Evolutionary conservation across 345 rosid species (phyloP).

Genomic region (Brassica carinata): DNA sequence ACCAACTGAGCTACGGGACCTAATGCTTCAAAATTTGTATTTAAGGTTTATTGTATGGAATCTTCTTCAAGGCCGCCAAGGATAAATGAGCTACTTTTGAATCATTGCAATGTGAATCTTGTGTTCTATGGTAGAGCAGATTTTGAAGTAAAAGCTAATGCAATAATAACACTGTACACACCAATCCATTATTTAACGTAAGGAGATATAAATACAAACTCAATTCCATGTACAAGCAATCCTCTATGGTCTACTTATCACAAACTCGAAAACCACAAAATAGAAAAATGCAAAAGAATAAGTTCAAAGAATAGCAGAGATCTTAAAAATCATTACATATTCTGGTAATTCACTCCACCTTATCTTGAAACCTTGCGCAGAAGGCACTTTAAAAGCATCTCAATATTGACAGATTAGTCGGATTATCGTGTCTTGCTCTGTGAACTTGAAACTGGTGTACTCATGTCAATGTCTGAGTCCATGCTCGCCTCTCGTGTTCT

Average conservation of each 20-base stretch:
- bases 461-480: conserved; percentile 88
- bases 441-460: conserved; percentile 57
- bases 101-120: neutral
- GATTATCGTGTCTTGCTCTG: conserved; percentile 51
- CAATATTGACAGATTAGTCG: conserved; percentile 1
- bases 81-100: neutral
- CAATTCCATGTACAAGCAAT: conserved; percentile 30
- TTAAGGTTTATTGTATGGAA: neutral
- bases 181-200: conserved; percentile 19
- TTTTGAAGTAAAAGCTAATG: neutral
- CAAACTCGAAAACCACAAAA: conserved; percentile 9
- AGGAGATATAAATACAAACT: conserved; percentile 16
- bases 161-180: conserved; percentile 11
- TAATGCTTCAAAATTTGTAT: neutral
- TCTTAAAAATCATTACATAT: conserved; percentile 12
- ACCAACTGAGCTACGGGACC: conserved; percentile 99
- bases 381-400: neutral
- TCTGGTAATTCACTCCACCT: neutral
- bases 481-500: conserved; percentile 64
- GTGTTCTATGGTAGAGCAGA: neutral
- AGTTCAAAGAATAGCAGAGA: conserved; percentile 17
- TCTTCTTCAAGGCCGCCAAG: neutral
- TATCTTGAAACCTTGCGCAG: neutral
- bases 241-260: conserved; percentile 1
- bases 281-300: conserved; percentile 15